These are phyloP conservation scores for Immersiporthe knoxdaviesiana DNA, from an alignment of 2,329 filamentous ascomycete genomes.

Conservation along the genomic window DNA sequence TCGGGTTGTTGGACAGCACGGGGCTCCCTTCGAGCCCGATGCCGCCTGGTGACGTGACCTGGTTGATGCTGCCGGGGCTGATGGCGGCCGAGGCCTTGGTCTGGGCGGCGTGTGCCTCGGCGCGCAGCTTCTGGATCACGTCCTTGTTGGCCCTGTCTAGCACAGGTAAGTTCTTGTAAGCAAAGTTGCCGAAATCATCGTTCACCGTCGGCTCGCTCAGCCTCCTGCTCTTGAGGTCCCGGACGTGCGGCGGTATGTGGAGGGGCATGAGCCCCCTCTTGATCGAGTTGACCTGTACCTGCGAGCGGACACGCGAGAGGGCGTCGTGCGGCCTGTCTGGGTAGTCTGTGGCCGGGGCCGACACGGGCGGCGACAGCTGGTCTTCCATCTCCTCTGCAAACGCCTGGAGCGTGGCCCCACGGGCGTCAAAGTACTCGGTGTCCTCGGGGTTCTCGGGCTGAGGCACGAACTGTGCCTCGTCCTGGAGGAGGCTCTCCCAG, in stretches of 20 bases:
- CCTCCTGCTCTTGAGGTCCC: slow-evolving; percentile 83
- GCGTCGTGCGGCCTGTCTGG: slow-evolving; percentile 92
- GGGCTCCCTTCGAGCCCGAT: slow-evolving; percentile 80
- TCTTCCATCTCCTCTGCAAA: slow-evolving; percentile 96
- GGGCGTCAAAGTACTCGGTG: slow-evolving; percentile 94
- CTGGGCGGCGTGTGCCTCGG: slow-evolving; percentile 78
- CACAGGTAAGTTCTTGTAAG: slow-evolving; percentile 96
- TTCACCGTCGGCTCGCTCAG: slow-evolving; percentile 86
- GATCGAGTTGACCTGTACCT: slow-evolving; percentile 84
- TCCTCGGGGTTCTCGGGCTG: slow-evolving; percentile 93
- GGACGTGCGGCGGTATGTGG: slow-evolving; percentile 94
- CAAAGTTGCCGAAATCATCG: slow-evolving; percentile 95
- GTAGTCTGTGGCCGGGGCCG: slow-evolving; percentile 74
- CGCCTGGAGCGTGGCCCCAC: slow-evolving; percentile 87
- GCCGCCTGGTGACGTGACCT: slow-evolving; percentile 58
- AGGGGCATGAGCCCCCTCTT: slow-evolving; percentile 94
- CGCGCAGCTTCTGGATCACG: slow-evolving; percentile 92
- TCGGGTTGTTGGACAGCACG: slow-evolving; percentile 74
- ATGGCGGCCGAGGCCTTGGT: slow-evolving; percentile 52
- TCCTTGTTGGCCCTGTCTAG: slow-evolving; percentile 99
- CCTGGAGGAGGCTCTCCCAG: slow-evolving; percentile 90
- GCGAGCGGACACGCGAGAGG: slow-evolving; percentile 82
- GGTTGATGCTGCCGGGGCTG: slow-evolving; percentile 48
- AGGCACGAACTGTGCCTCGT: slow-evolving; percentile 94
- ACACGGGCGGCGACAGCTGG: slow-evolving; percentile 73